Base-by-base conservation (phyloP, 2,329 filamentous ascomycete genomes). In the Venturia effusa region DNA sequence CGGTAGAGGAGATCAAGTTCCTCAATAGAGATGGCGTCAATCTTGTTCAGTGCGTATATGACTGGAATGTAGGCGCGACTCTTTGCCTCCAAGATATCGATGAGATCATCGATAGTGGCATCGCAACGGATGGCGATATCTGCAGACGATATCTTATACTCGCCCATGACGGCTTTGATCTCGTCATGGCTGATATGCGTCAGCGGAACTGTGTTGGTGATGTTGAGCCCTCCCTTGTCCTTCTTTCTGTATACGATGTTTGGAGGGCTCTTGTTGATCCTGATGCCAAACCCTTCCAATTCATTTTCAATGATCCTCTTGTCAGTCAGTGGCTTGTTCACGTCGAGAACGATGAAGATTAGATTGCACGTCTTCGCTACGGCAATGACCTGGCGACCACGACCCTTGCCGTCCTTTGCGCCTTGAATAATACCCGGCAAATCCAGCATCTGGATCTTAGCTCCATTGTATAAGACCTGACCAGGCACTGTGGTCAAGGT, bases 241-340 rank as follows among this genome's bases (percentile, higher is more conserved):
- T 99, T 99, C 83, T 99, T 99, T 79, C 88, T 95, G 82, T 97
- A 96, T n/a, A 94, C 90, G 72, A 99, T 99, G 75, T 99, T 99
- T 48, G 94, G 94, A 32, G 94, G 94, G 70, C 86, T 80, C 81
- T 97, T 99, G 82, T 99, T 99, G 80, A 97, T 93, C 64, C 94
- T 85, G 73, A 99, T 97, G 40, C 94, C 94, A 71, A 99, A 99
- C 8, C 94, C 94, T 75, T 99, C 94, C 74, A 99, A 78, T 79
- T 99, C 94, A 61, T 85, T 83, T 78, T 99, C 94, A 72, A 99
- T 99, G 67, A 99, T 83, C 66, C 90, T 86, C 81, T 99, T 99
- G 78, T 99, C 94, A 19, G 93, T 96, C 70, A 99, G 80, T 30
- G 94, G 94, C 78, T 99, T 99, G 79, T 97, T 97, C 72, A 99